Base-by-base conservation (phyloP, 2,329 filamentous ascomycete genomes). In the Orbilia brochopaga region DNA sequence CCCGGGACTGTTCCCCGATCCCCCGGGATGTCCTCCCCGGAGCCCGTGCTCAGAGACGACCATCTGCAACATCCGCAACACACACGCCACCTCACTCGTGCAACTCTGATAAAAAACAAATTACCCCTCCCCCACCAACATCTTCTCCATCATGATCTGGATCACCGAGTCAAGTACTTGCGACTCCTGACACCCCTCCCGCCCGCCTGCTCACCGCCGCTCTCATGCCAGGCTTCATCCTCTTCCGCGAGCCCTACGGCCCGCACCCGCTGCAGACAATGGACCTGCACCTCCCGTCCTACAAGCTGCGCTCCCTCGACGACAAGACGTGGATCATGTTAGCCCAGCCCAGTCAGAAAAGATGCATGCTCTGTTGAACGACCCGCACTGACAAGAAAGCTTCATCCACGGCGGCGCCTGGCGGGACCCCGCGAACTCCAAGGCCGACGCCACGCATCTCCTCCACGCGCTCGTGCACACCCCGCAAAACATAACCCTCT, bases 331-430 rank as follows among this genome's bases (percentile, higher is more conserved):
- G 67, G 67, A 72, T 72, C 53, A 72, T 72, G 67, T 72, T 65
- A 72, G 67, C 56, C 53, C 42, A 54, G 24, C 51, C 54, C 50
- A 19, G 17, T 27, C 17, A 44, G 23, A 46, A 19, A 23, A 50
- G 19, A 50, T 37, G 24, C 46, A 51, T 21, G 52, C 2, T 11
- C 21, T 44, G 10, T 44, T 56, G 27, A 46, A 52, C 52, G 37
- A 51, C 63, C 23, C 57, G 65, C 60, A 60, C 67, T 72, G 60
- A 72, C 67, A 55, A 46, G 46, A 59, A 72, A 81, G 82, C 69
- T 87, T 82, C 78, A 82, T 88, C 76, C 86, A 88, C 77, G 86
- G 86, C 74, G 86, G 86, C 73, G 86, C 83, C 70, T 88, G 86
- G 86, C 82, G 85, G 66, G 86, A 88, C 77, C 85, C 86, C 46